Base-by-base conservation (phyloP, 176 grass and related monocot species). In the Paspalum vaginatum region DNA sequence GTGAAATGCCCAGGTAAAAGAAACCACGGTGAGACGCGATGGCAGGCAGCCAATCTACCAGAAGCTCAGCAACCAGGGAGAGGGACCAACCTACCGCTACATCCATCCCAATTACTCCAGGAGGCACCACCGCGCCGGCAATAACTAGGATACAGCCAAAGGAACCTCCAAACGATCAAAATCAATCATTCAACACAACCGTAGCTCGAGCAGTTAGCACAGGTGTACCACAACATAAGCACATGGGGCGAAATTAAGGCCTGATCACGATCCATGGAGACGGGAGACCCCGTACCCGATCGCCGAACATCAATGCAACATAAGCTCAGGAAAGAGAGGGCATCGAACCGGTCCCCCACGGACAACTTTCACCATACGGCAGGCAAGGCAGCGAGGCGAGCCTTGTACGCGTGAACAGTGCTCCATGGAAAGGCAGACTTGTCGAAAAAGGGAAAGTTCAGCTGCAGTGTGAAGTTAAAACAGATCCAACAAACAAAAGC, bases 161-260 rank as follows among this genome's bases (percentile, higher is more conserved):
- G 4, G 42, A 37, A 16, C 14, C 22, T 22, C 16, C 15, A 12
- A 47, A 50, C 24, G 11, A 39, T 16, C 9, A 42, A 55, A 18
- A 25, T 50, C 59, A 39, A 64, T 52, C 60, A 68, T 38, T 76
- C 62, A 69, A 47, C 26, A 42, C 64, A 48, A 22, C 26, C 42
- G 74, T 70, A 60, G 65, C 43, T 50, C 1, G 61, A 57, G 72
- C 51, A 1, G 18, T 76, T 57, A 84, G 51, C 82, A 41, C 81
- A 84, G 51, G 72, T 68, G 81, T 76, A 84, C 81, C 57, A 2
- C 77, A 79, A 55, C 77, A 64, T 13, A 63, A 64, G 57, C 80
- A 41, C 79, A 63, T 40, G 24, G 79, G 27, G 5, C 43, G 24
- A 11, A 24, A 43, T 54, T 51, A 41, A 52, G 57, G 45, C 68